phyloP scores from a whole-genome alignment of 23 red algal species.

The Cyanidioschyzon merolae region DNA sequence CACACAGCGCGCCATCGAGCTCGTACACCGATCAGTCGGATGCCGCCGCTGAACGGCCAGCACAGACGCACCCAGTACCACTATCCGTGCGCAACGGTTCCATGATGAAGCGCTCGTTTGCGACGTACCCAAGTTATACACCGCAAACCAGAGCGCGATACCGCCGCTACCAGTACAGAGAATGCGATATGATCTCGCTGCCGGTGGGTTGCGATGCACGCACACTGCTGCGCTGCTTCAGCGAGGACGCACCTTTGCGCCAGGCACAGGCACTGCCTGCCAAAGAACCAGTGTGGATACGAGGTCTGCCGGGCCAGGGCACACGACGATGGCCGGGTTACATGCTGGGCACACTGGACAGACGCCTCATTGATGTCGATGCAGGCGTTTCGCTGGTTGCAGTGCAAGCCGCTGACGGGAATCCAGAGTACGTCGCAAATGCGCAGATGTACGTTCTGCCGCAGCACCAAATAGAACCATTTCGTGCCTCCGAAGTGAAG shows the following conservation, averaged over 20 bases:
- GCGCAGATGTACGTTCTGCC: neutral
- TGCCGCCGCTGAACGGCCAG: too few relatives aligned
- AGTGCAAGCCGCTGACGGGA: neutral
- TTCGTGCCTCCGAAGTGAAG: neutral
- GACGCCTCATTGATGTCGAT: neutral
- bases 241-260: neutral
- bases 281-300: neutral
- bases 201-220: neutral
- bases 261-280: neutral
- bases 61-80: too few relatives aligned
- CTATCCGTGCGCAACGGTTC: too few relatives aligned
- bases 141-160: too few relatives aligned
- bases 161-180: too few relatives aligned
- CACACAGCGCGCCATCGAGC: too few relatives aligned
- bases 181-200: neutral
- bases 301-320: neutral
- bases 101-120: too few relatives aligned
- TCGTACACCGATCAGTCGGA: too few relatives aligned
- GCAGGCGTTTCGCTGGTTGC: neutral
- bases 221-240: neutral
- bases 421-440: neutral
- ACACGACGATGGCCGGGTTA: neutral
- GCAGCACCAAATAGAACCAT: neutral
- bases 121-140: too few relatives aligned
- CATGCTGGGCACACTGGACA: neutral